Percentiles rank a stretch among this genome's conserved stretches.
phyloP scores from a whole-genome alignment of 495 filamentous ascomycete genomes.

The Mycothermus thermophilus region DNA sequence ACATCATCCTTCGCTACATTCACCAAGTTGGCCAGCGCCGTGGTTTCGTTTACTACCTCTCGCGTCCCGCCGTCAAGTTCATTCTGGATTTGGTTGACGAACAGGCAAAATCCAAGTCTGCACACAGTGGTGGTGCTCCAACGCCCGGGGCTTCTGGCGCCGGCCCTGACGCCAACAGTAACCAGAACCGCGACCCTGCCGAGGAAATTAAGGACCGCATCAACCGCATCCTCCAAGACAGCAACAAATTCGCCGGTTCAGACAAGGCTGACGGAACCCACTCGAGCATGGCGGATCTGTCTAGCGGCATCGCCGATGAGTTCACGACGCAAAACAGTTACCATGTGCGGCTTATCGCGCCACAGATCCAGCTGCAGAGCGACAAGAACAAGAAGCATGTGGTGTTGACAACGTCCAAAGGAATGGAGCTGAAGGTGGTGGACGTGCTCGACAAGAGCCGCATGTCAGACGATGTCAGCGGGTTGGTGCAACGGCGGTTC shows the following conservation, averaged over 20 bases:
- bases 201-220: slow-evolving; percentile 72
- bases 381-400: slow-evolving; percentile 93
- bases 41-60: slow-evolving; percentile 96
- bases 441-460: slow-evolving; percentile 96
- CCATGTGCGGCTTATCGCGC: slow-evolving; percentile 85
- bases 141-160: slow-evolving; percentile 22
- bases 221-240: slow-evolving; percentile 71
- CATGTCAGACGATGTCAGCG: slow-evolving; percentile 81
- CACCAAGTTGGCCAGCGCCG: slow-evolving; percentile 93
- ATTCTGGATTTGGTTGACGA: slow-evolving; percentile 95
- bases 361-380: slow-evolving; percentile 93
- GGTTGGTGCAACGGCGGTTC: slow-evolving; percentile 87
- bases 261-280: slow-evolving; percentile 38
- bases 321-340: slow-evolving; percentile 91
- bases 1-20: slow-evolving; percentile 93
- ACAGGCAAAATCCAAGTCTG: slow-evolving; percentile 53
- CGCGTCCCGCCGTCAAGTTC: slow-evolving; percentile 89
- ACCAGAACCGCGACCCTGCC: slow-evolving; percentile 39
- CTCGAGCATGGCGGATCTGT: slow-evolving; percentile 43
- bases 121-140: slow-evolving; percentile 24
- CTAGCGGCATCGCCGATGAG: slow-evolving; percentile 67
- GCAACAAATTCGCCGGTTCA: slow-evolving; percentile 65
- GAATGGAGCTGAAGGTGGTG: slow-evolving; percentile 92
- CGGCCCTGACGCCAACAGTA: slow-evolving; percentile 21
- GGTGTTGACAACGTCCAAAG: slow-evolving; percentile 83